Evolutionary conservation across 345 rosid genomes (phyloP), one percentile per base, ranked within the genome.

Genomic region (Passiflora organensis): DNA sequence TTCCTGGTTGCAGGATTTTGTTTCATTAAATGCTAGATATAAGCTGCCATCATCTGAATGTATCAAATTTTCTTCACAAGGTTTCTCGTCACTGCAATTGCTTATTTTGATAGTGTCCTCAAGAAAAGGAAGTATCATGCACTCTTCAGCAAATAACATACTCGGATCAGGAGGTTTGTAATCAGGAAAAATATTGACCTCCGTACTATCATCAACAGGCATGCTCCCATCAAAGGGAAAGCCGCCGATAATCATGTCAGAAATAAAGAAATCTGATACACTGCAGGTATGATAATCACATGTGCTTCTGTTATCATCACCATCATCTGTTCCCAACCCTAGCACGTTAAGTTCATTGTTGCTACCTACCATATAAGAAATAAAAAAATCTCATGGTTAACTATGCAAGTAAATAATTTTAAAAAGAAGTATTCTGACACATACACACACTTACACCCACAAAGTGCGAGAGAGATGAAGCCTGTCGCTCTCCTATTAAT

Each of bases 121-220:
- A 1, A 90, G 73, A 66, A 75, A 81, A 68, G 97, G 97, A 39
- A 87, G 77, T 53, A 85, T 51, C 83, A 87, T 76, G 75, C 74
- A 90, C 64, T 78, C 82, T 60, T 90, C 93, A 54, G 82, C 82
- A 43, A 76, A 75, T 25, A 78, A 56, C 75, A 74, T 57, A 70
- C 65, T 80, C 53, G 89, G 69, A 68, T 83, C 87, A 46, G 81
- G 67, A 58, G 67, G 80, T 47, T 67, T 74, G 75, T 78, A 76
- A 78, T 80, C 91, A 71, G 81, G 79, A 62, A 82, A 82, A 13
- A 66, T 59, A 46, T 22, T 70, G 32, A 58, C 53, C 43, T 73
- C 71, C 4, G 57, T 51, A 18, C 53, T 63, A 37, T 63, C 78
- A 54, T 63, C 71, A 34, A 66, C 72, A 63, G 66, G 62, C 48